Conservation (phyloP, 345 rosid genomes). For the Sonneratia alba region DNA sequence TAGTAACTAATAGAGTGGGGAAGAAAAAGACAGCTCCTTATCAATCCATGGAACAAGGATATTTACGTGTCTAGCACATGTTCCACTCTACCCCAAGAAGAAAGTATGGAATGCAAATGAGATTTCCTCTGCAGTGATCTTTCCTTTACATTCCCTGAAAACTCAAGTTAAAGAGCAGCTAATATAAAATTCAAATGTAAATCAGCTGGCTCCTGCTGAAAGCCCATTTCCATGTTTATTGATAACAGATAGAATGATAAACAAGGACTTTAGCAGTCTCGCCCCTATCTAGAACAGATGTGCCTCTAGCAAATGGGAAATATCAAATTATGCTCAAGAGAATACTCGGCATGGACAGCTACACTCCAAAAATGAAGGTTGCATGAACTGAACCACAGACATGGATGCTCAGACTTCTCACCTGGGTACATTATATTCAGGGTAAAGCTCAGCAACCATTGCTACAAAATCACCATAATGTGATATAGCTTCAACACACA, state of each 20-base stretch:
- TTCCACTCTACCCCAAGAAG: not conserved
- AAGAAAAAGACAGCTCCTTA: too few relatives aligned
- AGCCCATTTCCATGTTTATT: not conserved
- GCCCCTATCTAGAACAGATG: not conserved
- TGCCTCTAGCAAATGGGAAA: not conserved
- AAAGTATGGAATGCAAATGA: not conserved
- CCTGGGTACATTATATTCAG: constrained; percentile 72
- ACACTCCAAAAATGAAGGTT: not conserved
- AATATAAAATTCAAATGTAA: too few relatives aligned
- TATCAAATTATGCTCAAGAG: not conserved
- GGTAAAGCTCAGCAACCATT: constrained; percentile 88
- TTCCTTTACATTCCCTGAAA: not conserved
- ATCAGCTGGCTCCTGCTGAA: not conserved
- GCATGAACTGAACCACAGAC: not conserved
- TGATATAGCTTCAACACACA: constrained; percentile 78
- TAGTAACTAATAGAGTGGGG: too few relatives aligned
- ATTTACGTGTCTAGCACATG: not conserved
- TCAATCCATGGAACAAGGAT: not conserved
- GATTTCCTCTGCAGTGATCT: not conserved
- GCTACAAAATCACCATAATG: constrained; percentile 90
- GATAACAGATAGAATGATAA: not conserved
- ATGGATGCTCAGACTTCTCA: constrained; percentile 14
- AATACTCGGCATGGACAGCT: not conserved
- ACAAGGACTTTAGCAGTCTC: not conserved
- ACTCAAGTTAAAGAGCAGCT: not conserved